These are phyloP conservation scores for Boechera retrofracta DNA, from an alignment of 345 rosid genomes.

Conservation along the genomic window DNA sequence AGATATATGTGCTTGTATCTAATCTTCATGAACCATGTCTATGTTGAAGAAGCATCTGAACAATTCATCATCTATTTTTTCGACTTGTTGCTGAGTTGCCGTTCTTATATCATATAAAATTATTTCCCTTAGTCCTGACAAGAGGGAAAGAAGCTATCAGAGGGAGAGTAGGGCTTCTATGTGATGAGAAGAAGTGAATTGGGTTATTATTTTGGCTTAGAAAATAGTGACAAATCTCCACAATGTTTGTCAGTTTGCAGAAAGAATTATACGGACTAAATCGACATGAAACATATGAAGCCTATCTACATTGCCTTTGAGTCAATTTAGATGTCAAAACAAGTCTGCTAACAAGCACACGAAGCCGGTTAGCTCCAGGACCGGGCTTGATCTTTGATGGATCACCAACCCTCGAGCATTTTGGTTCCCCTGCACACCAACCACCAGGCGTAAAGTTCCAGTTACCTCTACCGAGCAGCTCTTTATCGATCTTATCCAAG, in stretches of 20 bases:
- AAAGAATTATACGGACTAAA: conserved; percentile 8
- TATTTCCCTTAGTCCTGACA: not conserved
- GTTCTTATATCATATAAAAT: not conserved
- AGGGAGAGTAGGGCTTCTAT: not conserved
- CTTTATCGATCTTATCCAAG: conserved; percentile 41
- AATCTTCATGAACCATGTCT: conserved; percentile 2
- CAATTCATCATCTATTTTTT: conserved; percentile 12
- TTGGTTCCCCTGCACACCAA: conserved; percentile 82
- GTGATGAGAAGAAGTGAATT: conserved; percentile 7
- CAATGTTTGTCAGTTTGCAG: conserved; percentile 21
- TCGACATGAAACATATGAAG: conserved; percentile 8
- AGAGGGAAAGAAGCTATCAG: not conserved
- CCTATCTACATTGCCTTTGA: conserved; percentile 75
- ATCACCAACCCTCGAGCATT: conserved; percentile 75
- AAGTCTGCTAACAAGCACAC: conserved; percentile 58
- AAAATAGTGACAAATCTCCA: conserved; percentile 27
- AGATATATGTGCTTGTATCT: conserved; percentile 17
- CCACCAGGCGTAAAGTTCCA: conserved; percentile 89
- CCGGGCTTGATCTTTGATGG: conserved; percentile 66
- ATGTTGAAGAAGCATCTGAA: conserved; percentile 14
- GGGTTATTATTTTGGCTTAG: conserved; percentile 22
- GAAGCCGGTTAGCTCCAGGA: conserved; percentile 77
- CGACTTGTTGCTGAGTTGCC: not conserved
- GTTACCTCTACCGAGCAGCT: conserved; percentile 36
- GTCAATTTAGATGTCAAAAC: conserved; percentile 49